Percentiles rank a stretch among this genome's conserved stretches.
These are phyloP conservation scores for Meyerozyma athensensis DNA, from an alignment of 1,139 yeast genomes.

Conservation along the genomic window DNA sequence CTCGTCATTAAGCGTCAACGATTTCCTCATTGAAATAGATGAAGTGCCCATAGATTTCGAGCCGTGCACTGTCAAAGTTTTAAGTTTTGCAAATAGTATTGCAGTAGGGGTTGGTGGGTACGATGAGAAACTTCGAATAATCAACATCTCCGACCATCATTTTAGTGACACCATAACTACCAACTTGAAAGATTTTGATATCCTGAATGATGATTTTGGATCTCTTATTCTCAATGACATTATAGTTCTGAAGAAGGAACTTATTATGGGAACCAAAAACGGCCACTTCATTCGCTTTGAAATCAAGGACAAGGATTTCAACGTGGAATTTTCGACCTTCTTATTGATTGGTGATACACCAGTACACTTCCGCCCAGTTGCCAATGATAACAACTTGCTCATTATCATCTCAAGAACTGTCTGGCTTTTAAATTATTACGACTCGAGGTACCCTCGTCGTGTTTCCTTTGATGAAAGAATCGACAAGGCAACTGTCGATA, in stretches of 20 bases:
- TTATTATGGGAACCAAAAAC: slow-evolving; percentile 28
- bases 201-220: slow-evolving; percentile 6
- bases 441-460: slow-evolving; percentile 29
- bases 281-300: slow-evolving; percentile 22
- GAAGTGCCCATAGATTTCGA: too few species aligned
- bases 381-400: slow-evolving; percentile 16
- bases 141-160: slow-evolving; percentile 10
- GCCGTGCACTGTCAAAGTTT: too few species aligned
- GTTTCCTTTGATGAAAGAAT: slow-evolving; percentile 37
- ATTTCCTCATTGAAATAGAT: too few species aligned
- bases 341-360: slow-evolving; percentile 25
- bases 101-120: too few species aligned
- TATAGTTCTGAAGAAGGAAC: slow-evolving; percentile 5
- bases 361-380: slow-evolving; percentile 10
- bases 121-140: too few species aligned
- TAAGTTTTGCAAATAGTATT: too few species aligned
- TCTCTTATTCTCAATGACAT: slow-evolving; percentile 19
- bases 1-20: too few species aligned
- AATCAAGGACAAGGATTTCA: slow-evolving; percentile 7
- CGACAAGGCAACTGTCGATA: slow-evolving; percentile 18
- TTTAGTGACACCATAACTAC: slow-evolving; percentile 5
- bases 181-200: slow-evolving; percentile 6
- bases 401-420: slow-evolving; percentile 31
- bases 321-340: slow-evolving; percentile 7
- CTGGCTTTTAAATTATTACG: slow-evolving; percentile 39